A percentile compares a stretch with the other conserved stretches of the same genome.
phyloP scores from a whole-genome alignment of 2,329 filamentous ascomycete species.

The Venturia carpophila region DNA sequence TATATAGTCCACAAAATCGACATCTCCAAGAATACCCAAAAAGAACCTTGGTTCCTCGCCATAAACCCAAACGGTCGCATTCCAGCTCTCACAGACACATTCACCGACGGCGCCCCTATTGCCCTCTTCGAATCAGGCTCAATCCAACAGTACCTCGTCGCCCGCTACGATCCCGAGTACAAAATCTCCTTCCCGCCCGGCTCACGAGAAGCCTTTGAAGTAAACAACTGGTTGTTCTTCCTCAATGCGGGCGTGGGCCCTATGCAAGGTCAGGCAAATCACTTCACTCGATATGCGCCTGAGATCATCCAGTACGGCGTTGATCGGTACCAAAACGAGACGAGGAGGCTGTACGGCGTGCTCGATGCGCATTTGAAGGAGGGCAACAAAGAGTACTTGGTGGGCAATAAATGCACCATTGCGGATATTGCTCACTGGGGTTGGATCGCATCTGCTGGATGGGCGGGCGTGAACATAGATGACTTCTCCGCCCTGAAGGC shows the following conservation, averaged over 20 bases:
- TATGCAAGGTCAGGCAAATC: slow-evolving; percentile 77
- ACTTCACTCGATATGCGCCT: slow-evolving; percentile 75
- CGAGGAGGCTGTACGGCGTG: slow-evolving; percentile 40
- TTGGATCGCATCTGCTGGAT: slow-evolving; percentile 59
- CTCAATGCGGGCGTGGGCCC: slow-evolving; percentile 75
- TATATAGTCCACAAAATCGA: slow-evolving; percentile 32
- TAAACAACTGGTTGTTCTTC: slow-evolving; percentile 64
- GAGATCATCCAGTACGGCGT: slow-evolving; percentile 43
- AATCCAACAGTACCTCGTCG: slow-evolving; percentile 29
- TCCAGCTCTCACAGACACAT: slow-evolving; percentile 41
- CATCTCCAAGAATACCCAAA: slow-evolving; percentile 52
- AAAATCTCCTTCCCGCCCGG: slow-evolving; percentile 47
- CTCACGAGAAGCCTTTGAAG: slow-evolving; percentile 67
- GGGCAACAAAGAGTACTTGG: slow-evolving; percentile 26
- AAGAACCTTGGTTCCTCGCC: slow-evolving; percentile 29
- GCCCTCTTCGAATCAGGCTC: slow-evolving; percentile 51
- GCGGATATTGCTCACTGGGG: slow-evolving; percentile 58
- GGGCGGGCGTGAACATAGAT: slow-evolving; percentile 59
- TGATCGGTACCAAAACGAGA: slow-evolving; percentile 41
- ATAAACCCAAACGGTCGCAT: slow-evolving; percentile 38
- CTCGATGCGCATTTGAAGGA: slow-evolving; percentile 36
- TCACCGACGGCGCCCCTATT: slow-evolving; percentile 41
- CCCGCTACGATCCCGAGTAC: slow-evolving; percentile 38
- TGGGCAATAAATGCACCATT: slow-evolving; percentile 38
- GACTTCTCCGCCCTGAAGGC: slow-evolving; percentile 69